Base-by-base conservation (phyloP, 2,329 filamentous ascomycete species). In the Cladophialophora exuberans region DNA sequence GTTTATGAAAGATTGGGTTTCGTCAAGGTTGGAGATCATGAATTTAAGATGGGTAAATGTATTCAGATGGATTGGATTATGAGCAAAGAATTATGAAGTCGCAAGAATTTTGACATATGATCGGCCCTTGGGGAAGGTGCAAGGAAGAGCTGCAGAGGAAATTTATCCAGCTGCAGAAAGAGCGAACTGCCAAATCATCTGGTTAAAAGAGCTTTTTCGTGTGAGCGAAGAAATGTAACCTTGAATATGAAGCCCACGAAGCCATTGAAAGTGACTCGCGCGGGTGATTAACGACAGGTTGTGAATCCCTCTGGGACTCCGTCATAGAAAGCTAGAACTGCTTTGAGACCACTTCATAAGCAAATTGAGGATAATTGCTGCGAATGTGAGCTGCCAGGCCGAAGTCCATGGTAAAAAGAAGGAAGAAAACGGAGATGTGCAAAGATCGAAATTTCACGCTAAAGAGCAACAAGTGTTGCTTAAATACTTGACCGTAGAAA, bases 261-360 rank as follows among this genome's bases (percentile, higher is more conserved):
- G 57, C 51, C 60, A 62, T 57, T 26, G 54, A 56, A 20, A 53
- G 54, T 45, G 43, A 35, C 52, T 35, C 35, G 26, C 26, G 50
- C 44, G 57, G 60, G 60, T 54, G 60, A 62, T 62, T 62, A 62
- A 62, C 60, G 60, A 54, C 57, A 60, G 60, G 60, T 62, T 46
- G 55, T 30, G 33, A 43, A 41, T 54, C 52, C 51, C 35, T 60
- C 54, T 60, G 23, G 54, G 57, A 60, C 54, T 56, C 52, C 57
- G 51, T 58, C 20, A 35, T 41, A n/a, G n/a, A 33, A 50, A 45
- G 42, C 42, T 18, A 45, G 25, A 31, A 45, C 26, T 50, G 31
- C 25, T n/a, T n/a, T 51, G 44, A 45, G 45, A 59, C 56, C 59
- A 62, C 59, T 52, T 57, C 59, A 33, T 25, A 43, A 55, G 57